These are phyloP conservation scores for Aspergillus avenaceus DNA, from an alignment of 495 filamentous ascomycete genomes.

Conservation along the genomic window DNA sequence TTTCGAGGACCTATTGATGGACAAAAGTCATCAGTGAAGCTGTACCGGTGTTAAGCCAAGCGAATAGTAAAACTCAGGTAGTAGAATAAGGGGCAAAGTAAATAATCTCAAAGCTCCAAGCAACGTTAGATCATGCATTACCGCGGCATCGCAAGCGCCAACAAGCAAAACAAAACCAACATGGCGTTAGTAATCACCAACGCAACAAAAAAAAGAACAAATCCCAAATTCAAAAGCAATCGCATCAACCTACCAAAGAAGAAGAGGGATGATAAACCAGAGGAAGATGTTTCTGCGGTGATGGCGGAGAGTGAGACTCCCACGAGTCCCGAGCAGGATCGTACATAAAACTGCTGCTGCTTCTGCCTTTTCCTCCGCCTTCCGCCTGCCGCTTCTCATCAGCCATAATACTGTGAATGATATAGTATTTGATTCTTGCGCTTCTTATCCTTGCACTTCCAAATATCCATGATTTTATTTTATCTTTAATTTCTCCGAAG, in stretches of 20 bases:
- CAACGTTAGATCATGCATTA: not conserved
- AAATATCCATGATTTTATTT: not conserved
- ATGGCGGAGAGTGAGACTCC: conserved; percentile 6
- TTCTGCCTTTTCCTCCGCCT: conserved; percentile 5
- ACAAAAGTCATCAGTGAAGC: not conserved
- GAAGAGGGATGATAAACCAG: not conserved
- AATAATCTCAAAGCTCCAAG: not conserved
- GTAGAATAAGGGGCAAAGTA: not conserved
- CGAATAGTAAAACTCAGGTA: not conserved
- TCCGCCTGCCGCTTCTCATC: conserved; percentile 5
- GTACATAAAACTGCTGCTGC: conserved; percentile 32
- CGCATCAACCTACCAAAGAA: conserved; percentile 10
- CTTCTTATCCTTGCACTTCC: no score
- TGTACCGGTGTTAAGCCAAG: not conserved
- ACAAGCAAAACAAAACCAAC: not conserved
- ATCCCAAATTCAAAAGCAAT: not conserved
- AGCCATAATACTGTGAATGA: conserved; percentile 4
- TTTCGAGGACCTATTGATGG: conserved; percentile 6
- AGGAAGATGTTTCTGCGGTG: not conserved
- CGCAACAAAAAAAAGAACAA: not conserved
- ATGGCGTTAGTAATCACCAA: not conserved
- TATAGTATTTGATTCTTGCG: not conserved
- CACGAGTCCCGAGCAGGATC: conserved; percentile 42
- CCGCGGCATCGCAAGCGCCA: not conserved
- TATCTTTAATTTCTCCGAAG: not conserved